Base-by-base conservation (phyloP, 306 rosid genomes). In the Trifolium fragiferum region DNA sequence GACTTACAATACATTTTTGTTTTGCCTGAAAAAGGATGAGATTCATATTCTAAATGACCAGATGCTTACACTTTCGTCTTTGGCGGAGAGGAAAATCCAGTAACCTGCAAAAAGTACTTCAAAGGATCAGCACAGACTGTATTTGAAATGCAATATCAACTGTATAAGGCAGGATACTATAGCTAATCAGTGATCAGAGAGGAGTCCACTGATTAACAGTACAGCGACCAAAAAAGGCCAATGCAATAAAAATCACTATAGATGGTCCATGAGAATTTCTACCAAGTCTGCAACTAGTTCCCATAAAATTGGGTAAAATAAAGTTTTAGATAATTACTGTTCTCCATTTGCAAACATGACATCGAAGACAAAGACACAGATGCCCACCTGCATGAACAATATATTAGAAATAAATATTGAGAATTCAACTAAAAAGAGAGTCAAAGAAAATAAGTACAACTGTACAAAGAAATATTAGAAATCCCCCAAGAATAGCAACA, bases 311-410 rank as follows among this genome's bases (percentile, higher is more conserved):
- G 50, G 73, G 59, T 40, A 58, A 69, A 70, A 76, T 38, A 53
- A 82, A 55, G 82, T 50, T 78, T 12, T 4, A 55, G 82, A 87
- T 63, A 80, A 74, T 89, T 87, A 93, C 98, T 81, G 89, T 68
- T 90, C 82, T 80, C 96, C 97, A 76, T 90, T 90, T 51, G 90
- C 85, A 38, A 93, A 82, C 98, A 93, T 90, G 88, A 93, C 78
- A 79, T 93, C 98, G 16, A 93, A 93, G 80, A 86, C 92, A 82
- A 93, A 93, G 69, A 89, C 59, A 58, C 98, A 90, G 60, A 93
- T 89, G 80, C 84, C 96, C 63, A 90, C 98, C 98, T 93, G 96
- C 87, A 74, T 14, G 53, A 14, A 82, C 74, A 85, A 70, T 35
- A 80, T 12, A 78, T 66, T 49, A 75, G 77, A 63, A 81, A 65